Base-by-base conservation (phyloP, 305 asterid species). In the Lippia alba region DNA sequence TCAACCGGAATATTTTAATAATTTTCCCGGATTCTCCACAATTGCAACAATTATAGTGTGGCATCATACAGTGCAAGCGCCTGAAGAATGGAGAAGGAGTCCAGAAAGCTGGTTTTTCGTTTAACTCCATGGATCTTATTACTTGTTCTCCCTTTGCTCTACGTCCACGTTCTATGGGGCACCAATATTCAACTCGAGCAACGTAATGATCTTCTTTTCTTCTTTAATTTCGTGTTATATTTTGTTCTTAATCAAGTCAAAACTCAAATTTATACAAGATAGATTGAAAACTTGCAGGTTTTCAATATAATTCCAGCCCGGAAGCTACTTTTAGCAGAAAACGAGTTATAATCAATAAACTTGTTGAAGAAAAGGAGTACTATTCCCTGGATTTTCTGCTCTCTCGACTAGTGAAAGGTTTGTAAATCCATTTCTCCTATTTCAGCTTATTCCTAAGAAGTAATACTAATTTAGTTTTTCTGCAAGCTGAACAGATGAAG, bases 401-500 rank as follows among this genome's bases (percentile, higher is more conserved):
- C 5, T 72, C 79, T 8, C 71, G 70, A 61, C 72, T 85, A 56
- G 72, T 81, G 3, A 55, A 74, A 65, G 90, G 91, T 82, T 9
- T 41, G 66, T 45, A 14, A 0, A 5, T 45, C 18, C 19, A 4
- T 36, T 8, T 33, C 14, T 44, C 8, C 8, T 51, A 4, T 17
- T 14, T n/a, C 34, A 5, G 7, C 18, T 6, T 17, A 16, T 48
- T 48, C 14, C 10, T 2, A 17, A 2, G 0, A 9, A n/a, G 33
- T 24, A 5, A 12, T 5, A 9, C 4, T 15, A 12, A 32, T 4
- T 8, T 0, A 36, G 49, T 46, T 50, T 56, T 33, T 32, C 48
- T 45, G 16, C 8, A 8, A 60, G 15, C 30, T 33, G 17, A 77
- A 69, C 83, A 86, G 92, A 74, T 66, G 78, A 82, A 49, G 84